These are phyloP conservation scores for Exophiala sp. DNA, from an alignment of 2,329 filamentous ascomycete species.

Conservation along the genomic window DNA sequence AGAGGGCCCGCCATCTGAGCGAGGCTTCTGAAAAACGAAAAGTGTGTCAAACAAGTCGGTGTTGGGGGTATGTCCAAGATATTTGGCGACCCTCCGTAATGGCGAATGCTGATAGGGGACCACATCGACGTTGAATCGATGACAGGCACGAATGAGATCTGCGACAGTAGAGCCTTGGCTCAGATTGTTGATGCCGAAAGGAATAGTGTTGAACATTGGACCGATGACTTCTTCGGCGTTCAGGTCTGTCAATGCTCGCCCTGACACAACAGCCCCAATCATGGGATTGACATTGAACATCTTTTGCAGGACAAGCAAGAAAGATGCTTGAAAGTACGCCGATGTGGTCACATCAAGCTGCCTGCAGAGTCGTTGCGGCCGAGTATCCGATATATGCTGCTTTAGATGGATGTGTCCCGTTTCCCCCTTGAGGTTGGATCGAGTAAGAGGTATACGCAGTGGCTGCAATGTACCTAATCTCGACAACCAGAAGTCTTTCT, in stretches of 20 bases:
- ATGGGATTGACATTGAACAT: conserved; percentile 46
- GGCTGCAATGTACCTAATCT: conserved; percentile 20
- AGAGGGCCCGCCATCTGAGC: conserved; percentile 27
- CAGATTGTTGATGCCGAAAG: conserved; percentile 53
- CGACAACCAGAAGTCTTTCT: conserved; percentile 61
- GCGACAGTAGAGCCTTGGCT: conserved; percentile 50
- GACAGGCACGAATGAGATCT: conserved; percentile 57
- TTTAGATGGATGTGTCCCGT: background rate
- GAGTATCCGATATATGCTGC: conserved; percentile 32
- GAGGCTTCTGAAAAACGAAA: conserved; percentile 69
- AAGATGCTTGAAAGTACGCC: conserved; percentile 68
- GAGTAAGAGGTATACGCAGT: conserved; percentile 2
- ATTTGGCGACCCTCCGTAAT: conserved; percentile 73
- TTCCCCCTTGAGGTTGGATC: background rate
- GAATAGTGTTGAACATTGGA: conserved; percentile 84
- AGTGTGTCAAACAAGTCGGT: conserved; percentile 68
- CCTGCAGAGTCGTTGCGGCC: conserved; percentile 51
- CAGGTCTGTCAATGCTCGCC: conserved; percentile 64
- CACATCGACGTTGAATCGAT: conserved; percentile 62
- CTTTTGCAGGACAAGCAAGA: conserved; percentile 58
- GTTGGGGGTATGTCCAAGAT: conserved; percentile 54
- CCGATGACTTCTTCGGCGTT: conserved; percentile 64
- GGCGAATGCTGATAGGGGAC: conserved; percentile 73
- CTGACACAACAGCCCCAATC: conserved; percentile 72
- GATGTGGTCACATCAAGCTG: conserved; percentile 69